Base-by-base conservation (phyloP, 805 yeast genomes). In the Candida berthetii region DNA sequence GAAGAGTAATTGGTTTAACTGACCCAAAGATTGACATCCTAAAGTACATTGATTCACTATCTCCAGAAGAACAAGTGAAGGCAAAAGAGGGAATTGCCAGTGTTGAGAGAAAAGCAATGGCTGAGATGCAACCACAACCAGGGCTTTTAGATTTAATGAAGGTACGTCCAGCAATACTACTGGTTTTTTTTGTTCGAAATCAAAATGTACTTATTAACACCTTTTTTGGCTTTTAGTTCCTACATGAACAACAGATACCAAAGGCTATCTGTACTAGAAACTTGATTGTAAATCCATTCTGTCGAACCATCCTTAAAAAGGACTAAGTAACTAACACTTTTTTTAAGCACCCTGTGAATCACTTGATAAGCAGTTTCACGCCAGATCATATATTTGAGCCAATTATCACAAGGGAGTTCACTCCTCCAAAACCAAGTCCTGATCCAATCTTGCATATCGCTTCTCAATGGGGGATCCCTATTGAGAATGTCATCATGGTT, bases 401-500 rank as follows among this genome's bases (percentile, higher is more conserved):
- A 3, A 63, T 79, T 1, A 53, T 82, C 2, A 82, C 89, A 0
- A 67, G 89, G 34, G 78, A 75, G 15, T 82, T 82, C 54, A 58
- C 65, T 35, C 88, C 88, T 0, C 76, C 88, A 14, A 82, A 82
- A 51, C 89, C 89, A 1, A 66, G 75, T 10, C 85, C 86, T 0
- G 74, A 71, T 35, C 86, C 88, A 3, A 54, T 82, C 33, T 54
- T 74, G 17, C 75, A 78, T 47, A 80, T 82, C 19, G 74, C 81
- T 3, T 44, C 62, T 31, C 39, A 50, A 3, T 76, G 84, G 80
- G 66, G 65, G 2, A 38, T 73, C 15, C 49, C 57, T 1, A 76
- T 84, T 0, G 48, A 58, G 15, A 64, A 72, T 32, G 46, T 82
- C 25, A 54, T 81, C 6, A 82, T 82, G 89, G 83, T 82, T 14